Evolutionary conservation across 1,284 basidiomycete species (phyloP).

Genomic region (Microstroma glucosiphilum): DNA sequence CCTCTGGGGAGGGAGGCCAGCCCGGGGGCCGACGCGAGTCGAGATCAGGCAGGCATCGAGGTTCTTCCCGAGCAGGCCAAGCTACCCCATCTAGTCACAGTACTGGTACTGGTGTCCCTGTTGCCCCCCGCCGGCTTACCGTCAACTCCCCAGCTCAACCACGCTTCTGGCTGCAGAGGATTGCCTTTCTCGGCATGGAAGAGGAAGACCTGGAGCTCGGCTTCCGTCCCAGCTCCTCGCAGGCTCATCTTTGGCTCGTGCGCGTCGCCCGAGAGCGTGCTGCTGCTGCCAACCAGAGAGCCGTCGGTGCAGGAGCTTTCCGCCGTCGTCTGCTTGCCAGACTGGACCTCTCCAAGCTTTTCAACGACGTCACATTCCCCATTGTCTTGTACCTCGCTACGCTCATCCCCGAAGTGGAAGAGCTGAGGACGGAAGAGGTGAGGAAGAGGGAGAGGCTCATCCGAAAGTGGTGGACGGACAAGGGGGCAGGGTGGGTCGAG

Average conservation of each 20-base stretch:
- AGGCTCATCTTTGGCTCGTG: not conserved
- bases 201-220: slow-evolving; percentile 26
- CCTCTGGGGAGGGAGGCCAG: slow-evolving; percentile 6
- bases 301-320: too few relatives aligned
- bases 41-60: too few relatives aligned
- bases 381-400: not conserved
- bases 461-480: not conserved
- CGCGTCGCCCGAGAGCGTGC: not conserved
- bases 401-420: slow-evolving; percentile 4
- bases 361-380: not conserved
- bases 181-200: slow-evolving; percentile 26
- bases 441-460: slow-evolving; percentile 2
- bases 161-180: slow-evolving; percentile 22
- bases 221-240: slow-evolving; percentile 14
- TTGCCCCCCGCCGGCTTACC: slow-evolving; percentile 10
- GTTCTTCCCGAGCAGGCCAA: not conserved
- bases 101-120: slow-evolving; percentile 17
- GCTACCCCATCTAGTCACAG: slow-evolving; percentile 16
- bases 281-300: not conserved
- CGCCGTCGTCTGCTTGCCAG: not conserved
- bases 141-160: slow-evolving; percentile 10
- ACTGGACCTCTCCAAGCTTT: not conserved
- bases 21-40: not conserved
- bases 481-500: not conserved
- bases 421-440: not conserved